Evolutionary conservation across 2,329 filamentous ascomycete species (phyloP).

Genomic region (Ophiocordyceps camponoti-leonardi): DNA sequence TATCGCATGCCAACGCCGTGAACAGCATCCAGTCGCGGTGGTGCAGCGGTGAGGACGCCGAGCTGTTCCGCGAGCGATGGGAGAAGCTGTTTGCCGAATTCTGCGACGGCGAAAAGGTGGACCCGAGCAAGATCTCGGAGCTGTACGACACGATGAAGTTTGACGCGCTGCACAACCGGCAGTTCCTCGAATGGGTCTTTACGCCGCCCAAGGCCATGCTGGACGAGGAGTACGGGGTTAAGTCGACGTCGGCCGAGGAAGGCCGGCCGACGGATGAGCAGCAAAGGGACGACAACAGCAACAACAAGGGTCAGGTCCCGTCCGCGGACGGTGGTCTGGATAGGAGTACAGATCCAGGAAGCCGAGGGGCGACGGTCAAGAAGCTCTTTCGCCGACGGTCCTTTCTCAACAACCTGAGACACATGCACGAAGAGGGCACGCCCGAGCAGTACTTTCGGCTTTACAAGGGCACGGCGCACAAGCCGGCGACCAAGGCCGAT

Average conservation of each 20-base stretch:
- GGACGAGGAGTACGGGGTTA: slow-evolving; percentile 44
- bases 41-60: slow-evolving; percentile 92
- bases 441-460: slow-evolving; percentile 76
- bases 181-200: slow-evolving; percentile 95
- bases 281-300: slow-evolving; percentile 9
- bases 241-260: slow-evolving; percentile 25
- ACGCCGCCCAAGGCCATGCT: slow-evolving; percentile 68
- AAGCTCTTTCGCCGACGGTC: slow-evolving; percentile 43
- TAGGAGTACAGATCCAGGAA: slow-evolving; percentile 19
- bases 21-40: slow-evolving; percentile 72
- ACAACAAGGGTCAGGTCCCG: slow-evolving; percentile 10
- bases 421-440: slow-evolving; percentile 35
- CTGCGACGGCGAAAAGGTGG: slow-evolving; percentile 90
- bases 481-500: slow-evolving; percentile 57
- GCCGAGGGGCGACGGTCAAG: slow-evolving; percentile 17
- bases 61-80: slow-evolving; percentile 92
- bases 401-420: slow-evolving; percentile 35
- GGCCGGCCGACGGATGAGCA: slow-evolving; percentile 19
- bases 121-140: slow-evolving; percentile 96
- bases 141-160: slow-evolving; percentile 99
- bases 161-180: slow-evolving; percentile 88
- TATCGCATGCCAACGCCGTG: slow-evolving; percentile 44
- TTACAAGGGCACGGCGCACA: slow-evolving; percentile 54
- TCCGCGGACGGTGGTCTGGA: slow-evolving; percentile 17
- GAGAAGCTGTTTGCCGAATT: slow-evolving; percentile 97